These are phyloP conservation scores for Termitomyces sp. DNA, from an alignment of 768 basidiomycete species.

Conservation along the genomic window DNA sequence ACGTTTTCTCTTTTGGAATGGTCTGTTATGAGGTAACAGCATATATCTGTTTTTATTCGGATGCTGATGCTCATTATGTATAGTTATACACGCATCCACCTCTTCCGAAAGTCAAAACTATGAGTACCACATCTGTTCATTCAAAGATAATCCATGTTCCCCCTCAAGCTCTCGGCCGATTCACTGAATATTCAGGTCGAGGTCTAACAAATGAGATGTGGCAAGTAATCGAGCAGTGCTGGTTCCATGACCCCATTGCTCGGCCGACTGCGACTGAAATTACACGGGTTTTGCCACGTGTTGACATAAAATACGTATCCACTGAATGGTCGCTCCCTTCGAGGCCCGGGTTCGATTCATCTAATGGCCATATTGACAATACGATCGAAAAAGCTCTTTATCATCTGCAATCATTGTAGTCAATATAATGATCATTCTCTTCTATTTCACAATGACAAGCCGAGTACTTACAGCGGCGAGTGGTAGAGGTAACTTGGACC, in stretches of 20 bases:
- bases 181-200: background rate
- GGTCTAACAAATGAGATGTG: background rate
- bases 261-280: background rate
- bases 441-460: background rate
- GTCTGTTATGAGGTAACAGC: background rate
- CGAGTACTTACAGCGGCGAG: background rate
- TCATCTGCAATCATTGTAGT: background rate
- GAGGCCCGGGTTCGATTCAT: background rate
- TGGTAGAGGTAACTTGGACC: too few relatives aligned
- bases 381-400: background rate
- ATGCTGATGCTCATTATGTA: background rate
- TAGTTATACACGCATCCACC: background rate
- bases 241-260: background rate
- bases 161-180: background rate
- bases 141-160: background rate
- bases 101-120: background rate
- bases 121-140: background rate
- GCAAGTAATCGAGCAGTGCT: background rate
- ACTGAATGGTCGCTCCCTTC: background rate
- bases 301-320: background rate
- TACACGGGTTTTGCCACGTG: background rate
- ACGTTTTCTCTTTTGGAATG: too few relatives aligned
- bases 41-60: too few relatives aligned
- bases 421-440: too few relatives aligned
- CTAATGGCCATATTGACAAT: background rate